Conservation (phyloP, 2,329 filamentous ascomycete species). For the Zymoseptoria ardabiliae region DNA sequence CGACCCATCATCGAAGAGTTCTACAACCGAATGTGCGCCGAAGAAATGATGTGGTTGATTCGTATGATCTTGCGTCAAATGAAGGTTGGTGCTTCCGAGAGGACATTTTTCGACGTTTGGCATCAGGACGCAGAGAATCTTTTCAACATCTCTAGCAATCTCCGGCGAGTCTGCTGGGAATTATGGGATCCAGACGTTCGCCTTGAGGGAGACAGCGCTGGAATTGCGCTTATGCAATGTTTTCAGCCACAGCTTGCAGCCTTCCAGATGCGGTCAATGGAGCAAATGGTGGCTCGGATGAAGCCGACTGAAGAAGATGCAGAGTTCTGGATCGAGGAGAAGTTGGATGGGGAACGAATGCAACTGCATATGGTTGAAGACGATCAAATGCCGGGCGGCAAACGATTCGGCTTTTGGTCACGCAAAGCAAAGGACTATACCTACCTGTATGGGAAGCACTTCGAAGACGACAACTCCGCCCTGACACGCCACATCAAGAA, state of each 20-base stretch:
- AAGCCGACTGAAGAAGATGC: conserved; percentile 60
- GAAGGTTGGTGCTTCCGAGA: conserved; percentile 73
- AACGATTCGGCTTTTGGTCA: conserved; percentile 81
- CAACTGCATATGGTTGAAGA: conserved; percentile 87
- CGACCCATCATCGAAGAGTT: conserved; percentile 73
- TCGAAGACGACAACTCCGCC: conserved; percentile 66
- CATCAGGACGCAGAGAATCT: conserved; percentile 47
- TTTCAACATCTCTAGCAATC: conserved; percentile 85
- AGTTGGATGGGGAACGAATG: conserved; percentile 93
- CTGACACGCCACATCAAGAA: conserved; percentile 71
- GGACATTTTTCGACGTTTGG: conserved; percentile 68
- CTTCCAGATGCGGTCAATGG: conserved; percentile 77
- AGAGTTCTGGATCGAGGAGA: conserved; percentile 96
- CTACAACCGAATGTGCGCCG: conserved; percentile 84
- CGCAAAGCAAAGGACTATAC: conserved; percentile 95
- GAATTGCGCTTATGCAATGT: conserved; percentile 80
- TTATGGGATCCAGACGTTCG: conserved; percentile 65
- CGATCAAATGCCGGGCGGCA: conserved; percentile 58
- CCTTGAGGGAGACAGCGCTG: conserved; percentile 66
- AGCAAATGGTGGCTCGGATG: conserved; percentile 67
- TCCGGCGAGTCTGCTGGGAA: conserved; percentile 92
- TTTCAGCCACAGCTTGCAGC: conserved; percentile 94
- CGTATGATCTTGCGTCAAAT: conserved; percentile 81
- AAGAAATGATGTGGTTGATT: conserved; percentile 90
- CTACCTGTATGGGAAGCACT: conserved; percentile 76